Evolutionary conservation across 2,329 filamentous ascomycete species (phyloP).

Genomic region (Leptosphaerulina australis): DNA sequence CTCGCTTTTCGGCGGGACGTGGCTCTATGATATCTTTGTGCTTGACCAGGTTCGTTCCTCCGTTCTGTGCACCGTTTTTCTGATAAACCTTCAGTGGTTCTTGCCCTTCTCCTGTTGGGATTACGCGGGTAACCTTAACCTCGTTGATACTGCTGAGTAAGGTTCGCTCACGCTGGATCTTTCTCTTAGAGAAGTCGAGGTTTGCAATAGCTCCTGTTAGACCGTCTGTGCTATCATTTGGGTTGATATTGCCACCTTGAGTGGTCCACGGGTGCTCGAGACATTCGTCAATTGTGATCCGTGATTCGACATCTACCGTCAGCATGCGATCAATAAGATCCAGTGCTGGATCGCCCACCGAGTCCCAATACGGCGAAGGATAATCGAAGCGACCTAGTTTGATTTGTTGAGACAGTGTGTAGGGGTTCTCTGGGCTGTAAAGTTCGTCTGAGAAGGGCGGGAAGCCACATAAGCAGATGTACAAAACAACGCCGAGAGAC

Average conservation of each 20-base stretch:
- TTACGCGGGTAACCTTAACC: conserved; percentile 66
- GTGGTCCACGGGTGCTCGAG: conserved; percentile 90
- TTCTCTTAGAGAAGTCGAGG: conserved; percentile 83
- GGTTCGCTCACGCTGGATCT: conserved; percentile 80
- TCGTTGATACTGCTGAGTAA: conserved; percentile 82
- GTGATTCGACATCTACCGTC: conserved; percentile 79
- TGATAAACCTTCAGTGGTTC: conserved; percentile 50
- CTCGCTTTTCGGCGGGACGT: conserved; percentile 69
- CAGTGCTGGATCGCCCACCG: conserved; percentile 82
- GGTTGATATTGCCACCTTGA: conserved; percentile 54
- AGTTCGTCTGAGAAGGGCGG: conserved; percentile 97
- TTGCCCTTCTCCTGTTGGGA: conserved; percentile 61
- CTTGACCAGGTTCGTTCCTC: conserved; percentile 24
- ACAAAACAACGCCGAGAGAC: conserved; percentile 96
- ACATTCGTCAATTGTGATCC: conserved; percentile 89
- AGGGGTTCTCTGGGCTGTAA: conserved; percentile 79
- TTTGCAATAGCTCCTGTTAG: conserved; percentile 83
- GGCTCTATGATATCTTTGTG: conserved; percentile 54
- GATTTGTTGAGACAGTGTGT: conserved; percentile 86
- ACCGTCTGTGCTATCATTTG: conserved; percentile 88
- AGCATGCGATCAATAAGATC: conserved; percentile 96
- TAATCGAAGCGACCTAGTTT: conserved; percentile 89
- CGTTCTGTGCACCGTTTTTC: conserved; percentile 43
- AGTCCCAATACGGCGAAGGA: conserved; percentile 94
- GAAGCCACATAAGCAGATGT: conserved; percentile 96